These are phyloP conservation scores for Manihot esculenta DNA, from an alignment of 441 rosid species.

Conservation along the genomic window DNA sequence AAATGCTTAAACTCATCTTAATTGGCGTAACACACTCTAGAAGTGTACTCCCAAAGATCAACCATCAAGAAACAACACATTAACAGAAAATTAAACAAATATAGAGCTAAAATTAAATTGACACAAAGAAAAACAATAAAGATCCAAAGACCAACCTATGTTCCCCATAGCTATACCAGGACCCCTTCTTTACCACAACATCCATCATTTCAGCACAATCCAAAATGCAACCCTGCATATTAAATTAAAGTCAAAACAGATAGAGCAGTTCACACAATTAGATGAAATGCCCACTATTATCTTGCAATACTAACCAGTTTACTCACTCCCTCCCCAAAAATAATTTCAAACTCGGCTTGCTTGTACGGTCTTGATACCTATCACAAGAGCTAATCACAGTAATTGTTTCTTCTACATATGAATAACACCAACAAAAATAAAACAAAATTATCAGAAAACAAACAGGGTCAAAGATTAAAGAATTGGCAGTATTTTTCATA, in stretches of 20 bases:
- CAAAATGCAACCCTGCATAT: slow-evolving; percentile 76
- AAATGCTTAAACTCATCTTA: not conserved
- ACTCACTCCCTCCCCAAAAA: slow-evolving; percentile 94
- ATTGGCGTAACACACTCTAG: not conserved
- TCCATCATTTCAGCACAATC: slow-evolving; percentile 91
- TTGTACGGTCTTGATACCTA: slow-evolving; percentile 96
- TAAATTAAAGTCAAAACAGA: slow-evolving; percentile 24
- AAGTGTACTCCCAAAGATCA: not conserved
- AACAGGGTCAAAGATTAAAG: not conserved
- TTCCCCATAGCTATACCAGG: slow-evolving; percentile 96
- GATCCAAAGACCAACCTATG: slow-evolving; percentile 50
- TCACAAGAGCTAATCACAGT: slow-evolving; percentile 21
- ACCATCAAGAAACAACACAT: not conserved
- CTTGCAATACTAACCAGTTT: slow-evolving; percentile 66
- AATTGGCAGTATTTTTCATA: not conserved
- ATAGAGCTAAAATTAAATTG: not conserved
- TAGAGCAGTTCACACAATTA: slow-evolving; percentile 12
- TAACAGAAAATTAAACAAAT: not conserved
- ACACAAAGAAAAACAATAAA: slow-evolving; percentile 1
- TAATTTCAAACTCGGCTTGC: slow-evolving; percentile 95
- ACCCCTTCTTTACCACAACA: slow-evolving; percentile 78
- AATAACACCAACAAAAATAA: not conserved
- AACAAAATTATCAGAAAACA: not conserved
- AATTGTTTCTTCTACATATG: slow-evolving; percentile 1
- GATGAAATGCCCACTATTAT: slow-evolving; percentile 11